Conservation (phyloP, 2,329 filamentous ascomycete genomes). For the Botryosphaeria dothidea region DNA sequence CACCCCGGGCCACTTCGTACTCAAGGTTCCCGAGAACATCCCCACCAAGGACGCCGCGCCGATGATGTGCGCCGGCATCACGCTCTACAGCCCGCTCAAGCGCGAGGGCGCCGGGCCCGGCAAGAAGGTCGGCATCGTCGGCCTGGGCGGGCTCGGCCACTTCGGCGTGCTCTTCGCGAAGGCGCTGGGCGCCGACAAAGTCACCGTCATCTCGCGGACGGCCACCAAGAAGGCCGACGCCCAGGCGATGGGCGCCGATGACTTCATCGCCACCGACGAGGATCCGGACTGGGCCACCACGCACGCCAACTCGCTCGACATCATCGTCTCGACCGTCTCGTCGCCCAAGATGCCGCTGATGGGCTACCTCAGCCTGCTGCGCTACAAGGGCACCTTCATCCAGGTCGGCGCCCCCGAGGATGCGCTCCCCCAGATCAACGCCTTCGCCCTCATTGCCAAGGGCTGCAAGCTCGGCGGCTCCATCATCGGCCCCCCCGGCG, state of each 20-base stretch:
- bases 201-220: slow-evolving; percentile 65
- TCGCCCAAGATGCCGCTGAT: slow-evolving; percentile 62
- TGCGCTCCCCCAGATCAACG: slow-evolving; percentile 54
- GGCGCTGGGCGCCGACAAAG: slow-evolving; percentile 67
- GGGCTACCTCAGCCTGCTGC: slow-evolving; percentile 62
- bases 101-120: slow-evolving; percentile 69
- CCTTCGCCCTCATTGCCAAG: slow-evolving; percentile 61
- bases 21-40: slow-evolving; percentile 56
- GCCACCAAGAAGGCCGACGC: slow-evolving; percentile 61
- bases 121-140: slow-evolving; percentile 70
- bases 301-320: slow-evolving; percentile 50
- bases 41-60: slow-evolving; percentile 59
- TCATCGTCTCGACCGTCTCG: slow-evolving; percentile 62
- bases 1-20: slow-evolving; percentile 58
- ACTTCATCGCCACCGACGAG: slow-evolving; percentile 59
- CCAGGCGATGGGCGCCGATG: slow-evolving; percentile 61
- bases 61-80: slow-evolving; percentile 77
- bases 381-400: slow-evolving; percentile 61
- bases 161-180: slow-evolving; percentile 70
- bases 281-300: slow-evolving; percentile 61
- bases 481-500: slow-evolving; percentile 54
- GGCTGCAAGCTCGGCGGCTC: slow-evolving; percentile 49
- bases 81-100: slow-evolving; percentile 68
- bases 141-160: slow-evolving; percentile 73
- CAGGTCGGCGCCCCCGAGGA: slow-evolving; percentile 68